Base-by-base conservation (phyloP, 805 yeast species). In the Nakazawaea ernobii region DNA sequence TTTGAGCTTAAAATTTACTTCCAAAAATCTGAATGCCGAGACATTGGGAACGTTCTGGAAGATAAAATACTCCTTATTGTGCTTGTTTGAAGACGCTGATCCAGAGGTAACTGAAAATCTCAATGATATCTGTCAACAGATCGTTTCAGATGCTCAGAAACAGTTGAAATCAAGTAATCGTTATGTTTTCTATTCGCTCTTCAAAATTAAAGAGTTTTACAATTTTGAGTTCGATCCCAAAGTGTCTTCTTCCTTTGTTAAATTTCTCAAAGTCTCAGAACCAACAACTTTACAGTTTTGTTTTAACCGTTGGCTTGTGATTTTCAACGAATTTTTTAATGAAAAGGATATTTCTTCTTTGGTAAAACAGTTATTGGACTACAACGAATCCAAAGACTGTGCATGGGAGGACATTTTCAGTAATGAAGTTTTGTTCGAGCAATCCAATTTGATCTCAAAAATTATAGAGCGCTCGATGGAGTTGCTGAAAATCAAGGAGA, bases 281-380 rank as follows among this genome's bases (percentile, higher is more conserved):
- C 15, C 46, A 1, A 45, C 46, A 1, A 50, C 60, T 43, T 46
- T 66, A 8, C 28, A 49, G 32, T 46, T 56, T 11, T 45, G 70
- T 0, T 69, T 81, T 44, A 52, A 55, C 8, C 75, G 87, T 55
- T 84, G 89, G 89, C 55, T 72, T 35, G 74, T 82, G 0, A 49
- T 83, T 1, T 46, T 73, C 36, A 67, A 77, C 53, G 41, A 49
- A 6, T 52, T 63, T 40, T 68, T 75, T 53, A 35, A 60, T 0
- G 50, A 55, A 11, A 56, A 61, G 0, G 59, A 67, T 6, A 53
- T 75, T 4, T 39, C 53, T 1, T 3, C 32, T 2, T 38, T 78
- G 4, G 56, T 73, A 1, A 39, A 51, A 0, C n/a, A 53, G 0
- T 52, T 76, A 3, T 53, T 73, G 13, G 35, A 58, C 1, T 48